These are phyloP conservation scores for Nyssa sinensis DNA, from an alignment of 148 eudicot species.

Conservation along the genomic window DNA sequence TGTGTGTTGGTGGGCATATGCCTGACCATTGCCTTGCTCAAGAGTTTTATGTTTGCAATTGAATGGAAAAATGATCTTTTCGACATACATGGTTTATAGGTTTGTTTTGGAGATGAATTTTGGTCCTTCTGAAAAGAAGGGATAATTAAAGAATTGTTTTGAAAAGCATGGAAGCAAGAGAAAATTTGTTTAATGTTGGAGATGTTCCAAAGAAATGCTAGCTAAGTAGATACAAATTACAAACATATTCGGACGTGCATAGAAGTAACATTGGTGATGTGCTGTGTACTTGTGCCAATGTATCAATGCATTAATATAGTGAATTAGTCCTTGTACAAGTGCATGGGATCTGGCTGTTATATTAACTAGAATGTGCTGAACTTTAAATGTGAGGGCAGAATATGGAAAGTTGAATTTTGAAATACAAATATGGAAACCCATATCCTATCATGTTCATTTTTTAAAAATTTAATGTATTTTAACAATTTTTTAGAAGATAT, in stretches of 20 bases:
- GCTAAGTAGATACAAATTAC: neutral
- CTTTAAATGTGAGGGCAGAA: neutral
- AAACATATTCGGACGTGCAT: neutral
- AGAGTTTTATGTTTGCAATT: neutral
- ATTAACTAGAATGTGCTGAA: no score
- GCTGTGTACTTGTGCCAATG: neutral
- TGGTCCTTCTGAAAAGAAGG: neutral
- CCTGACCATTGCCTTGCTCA: neutral
- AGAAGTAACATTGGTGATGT: neutral
- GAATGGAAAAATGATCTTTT: neutral
- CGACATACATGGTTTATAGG: neutral
- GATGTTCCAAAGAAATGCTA: constrained; percentile 3
- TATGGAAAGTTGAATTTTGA: neutral
- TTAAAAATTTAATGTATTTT: no score
- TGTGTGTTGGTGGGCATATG: neutral
- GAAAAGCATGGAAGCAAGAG: neutral
- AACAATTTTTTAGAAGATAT: neutral
- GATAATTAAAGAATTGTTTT: neutral
- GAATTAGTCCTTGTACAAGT: neutral
- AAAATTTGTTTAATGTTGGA: neutral
- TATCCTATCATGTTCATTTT: neutral
- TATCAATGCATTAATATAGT: neutral
- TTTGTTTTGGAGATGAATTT: neutral
- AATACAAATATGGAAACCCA: neutral
- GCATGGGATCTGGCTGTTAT: neutral